Evolutionary conservation across 2,329 filamentous ascomycete species (phyloP), one percentile per base, ranked within the genome.

Genomic region (Pseudogymnoascus sp.): DNA sequence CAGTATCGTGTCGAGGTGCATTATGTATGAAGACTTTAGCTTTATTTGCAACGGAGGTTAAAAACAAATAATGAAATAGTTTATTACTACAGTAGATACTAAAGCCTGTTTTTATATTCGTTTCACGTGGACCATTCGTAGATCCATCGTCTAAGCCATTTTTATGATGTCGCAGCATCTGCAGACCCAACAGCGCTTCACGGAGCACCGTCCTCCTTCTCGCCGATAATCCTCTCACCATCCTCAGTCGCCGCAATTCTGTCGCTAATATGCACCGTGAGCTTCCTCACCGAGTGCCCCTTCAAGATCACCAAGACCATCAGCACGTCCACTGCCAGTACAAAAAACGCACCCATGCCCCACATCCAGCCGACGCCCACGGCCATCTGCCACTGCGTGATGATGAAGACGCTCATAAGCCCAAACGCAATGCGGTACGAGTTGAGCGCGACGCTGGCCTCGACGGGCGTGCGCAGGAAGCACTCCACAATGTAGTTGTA

Each of bases 271-370:
- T 53, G 46, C 16, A 65, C 38, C 24, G 56, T 65, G 41, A 61
- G 64, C 60, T 65, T 16, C n/a, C 68, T 61, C 37, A 72, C 69
- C 26, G 63, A 53, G 53, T 70, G 66, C 2, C 73, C 73, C 64
- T 70, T 72, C 46, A 69, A 69, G 65, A 73, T 72, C 31, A 76
- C 61, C 19, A 71, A 38, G 3, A 68, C 62, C n/a, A 74, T 62
- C 12, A 69, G 69, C 7, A 53, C 19, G 31, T 70, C 75, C 0
- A 67, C 65, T 5, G 70, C 65, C 0, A 74, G 46, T 4, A 65
- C 66, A n/a, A 78, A 74, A 33, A 78, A 75, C 1, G 75, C 75
- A 70, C 75, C 74, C 69, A 75, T 76, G 0, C 77, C 76, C 70
- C 75, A 77, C 2, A 75, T 72, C 77, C 77, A 78, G 3, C 72